Base-by-base conservation (phyloP, 1,139 yeast species). In the Debaryomycetaceae sp. region DNA sequence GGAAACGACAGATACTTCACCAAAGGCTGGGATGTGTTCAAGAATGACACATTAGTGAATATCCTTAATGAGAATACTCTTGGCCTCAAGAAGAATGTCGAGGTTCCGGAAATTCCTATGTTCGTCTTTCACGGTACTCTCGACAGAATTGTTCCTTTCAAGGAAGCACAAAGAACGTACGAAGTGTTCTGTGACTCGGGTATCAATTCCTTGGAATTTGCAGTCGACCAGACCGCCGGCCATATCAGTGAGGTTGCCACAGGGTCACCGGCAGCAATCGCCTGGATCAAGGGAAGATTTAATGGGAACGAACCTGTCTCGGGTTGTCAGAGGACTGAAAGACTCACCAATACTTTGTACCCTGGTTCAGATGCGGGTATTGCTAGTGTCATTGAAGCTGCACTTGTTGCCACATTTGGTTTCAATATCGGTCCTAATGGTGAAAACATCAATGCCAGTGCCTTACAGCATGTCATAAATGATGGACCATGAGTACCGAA, bases 81-180 rank as follows among this genome's bases (percentile, higher is more conserved):
- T 11, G 44, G 41, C 13, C 47, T 52, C 8, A 60, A 60, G 42
- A 59, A 48, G 48, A 35, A 27, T 43, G 33, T 53, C 52, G 24
- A 38, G 6, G 45, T 55, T 8, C 68, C 69, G 0, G 48, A 58
- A 14, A 50, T 60, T 9, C 69, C 69, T 1, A 33, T 65, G 11
- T 63, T 62, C 41, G 49, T 63, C 17, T 64, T 55, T 48, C 65
- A 63, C 44, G 59, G 62, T 6, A 45, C 44, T 40, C 42, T 45
- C 5, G 69, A 65, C 43, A 62, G 57, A 23, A 50, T 62, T n/a
- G 55, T 61, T 24, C 62, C 63, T 1, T 49, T 53, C 34, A 48
- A 41, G 4, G 58, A 53, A 36, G 48, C 62, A 0, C 52, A 53
- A 23, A 44, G 56, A 39, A 54, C 52, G 6, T 63, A 54, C 44